Conservation (phyloP, 2,329 filamentous ascomycete genomes). For the Phialophora expanda region DNA sequence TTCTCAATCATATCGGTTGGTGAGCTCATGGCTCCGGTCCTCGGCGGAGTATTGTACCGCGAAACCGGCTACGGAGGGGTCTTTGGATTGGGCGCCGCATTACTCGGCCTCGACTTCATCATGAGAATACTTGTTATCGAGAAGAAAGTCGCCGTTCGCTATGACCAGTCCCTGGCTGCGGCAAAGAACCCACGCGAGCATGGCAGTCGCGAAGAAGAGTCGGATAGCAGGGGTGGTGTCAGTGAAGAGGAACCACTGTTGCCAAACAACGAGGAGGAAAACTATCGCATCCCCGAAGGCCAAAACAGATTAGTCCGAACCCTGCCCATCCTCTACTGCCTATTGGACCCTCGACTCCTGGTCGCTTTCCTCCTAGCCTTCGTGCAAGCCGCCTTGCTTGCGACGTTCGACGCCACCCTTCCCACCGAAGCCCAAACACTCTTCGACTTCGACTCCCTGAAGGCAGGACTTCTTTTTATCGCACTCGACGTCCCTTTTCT, state of each 20-base stretch:
- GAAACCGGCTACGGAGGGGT: conserved; percentile 64
- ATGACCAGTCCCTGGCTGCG: conserved; percentile 39
- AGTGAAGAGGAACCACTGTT: conserved; percentile 50
- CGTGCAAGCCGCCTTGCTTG: conserved; percentile 37
- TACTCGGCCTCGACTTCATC: conserved; percentile 63
- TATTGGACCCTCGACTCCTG: conserved; percentile 33
- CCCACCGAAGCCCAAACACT: conserved; percentile 37
- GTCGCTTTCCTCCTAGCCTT: conserved; percentile 38
- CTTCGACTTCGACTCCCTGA: conserved; percentile 41
- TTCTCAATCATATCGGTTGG: conserved; percentile 66
- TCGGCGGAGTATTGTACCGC: conserved; percentile 66
- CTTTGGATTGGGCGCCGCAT: conserved; percentile 60
- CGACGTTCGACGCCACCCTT: conserved; percentile 39
- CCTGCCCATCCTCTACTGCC: conserved; percentile 45
- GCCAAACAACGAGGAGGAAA: conserved; percentile 43
- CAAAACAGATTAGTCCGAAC: conserved; percentile 48
- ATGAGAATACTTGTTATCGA: conserved; percentile 68
- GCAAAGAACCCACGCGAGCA: conserved; percentile 36
- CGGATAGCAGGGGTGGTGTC: conserved; percentile 37
- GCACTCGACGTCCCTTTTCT: conserved; percentile 48
- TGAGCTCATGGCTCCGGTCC: conserved; percentile 61
- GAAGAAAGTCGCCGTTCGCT: conserved; percentile 61
- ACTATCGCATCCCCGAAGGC: conserved; percentile 53
- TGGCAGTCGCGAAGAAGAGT: conserved; percentile 32
- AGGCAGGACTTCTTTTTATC: conserved; percentile 47